Evolutionary conservation across 257 asterid genomes (phyloP).

Genomic region (Nicotiana obtusifolia): DNA sequence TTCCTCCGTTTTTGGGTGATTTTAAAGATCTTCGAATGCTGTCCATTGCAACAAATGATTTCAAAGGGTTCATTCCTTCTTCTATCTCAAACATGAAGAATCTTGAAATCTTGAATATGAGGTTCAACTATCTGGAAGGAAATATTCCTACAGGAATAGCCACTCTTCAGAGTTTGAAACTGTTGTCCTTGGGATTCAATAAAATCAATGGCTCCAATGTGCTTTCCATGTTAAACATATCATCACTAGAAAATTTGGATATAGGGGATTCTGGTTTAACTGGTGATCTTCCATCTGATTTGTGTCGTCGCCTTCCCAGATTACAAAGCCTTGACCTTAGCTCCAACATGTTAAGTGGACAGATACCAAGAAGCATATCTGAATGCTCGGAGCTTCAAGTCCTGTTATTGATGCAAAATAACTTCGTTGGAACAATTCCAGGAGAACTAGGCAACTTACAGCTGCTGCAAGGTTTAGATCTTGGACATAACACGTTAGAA

Average conservation of each 20-base stretch:
- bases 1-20: not conserved
- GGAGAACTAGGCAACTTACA: no score
- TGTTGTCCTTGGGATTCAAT: not conserved
- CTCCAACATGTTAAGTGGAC: slow-evolving; percentile 18
- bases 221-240: not conserved
- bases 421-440: not conserved
- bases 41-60: no score
- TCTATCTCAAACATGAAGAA: no score
- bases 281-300: slow-evolving; percentile 8
- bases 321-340: slow-evolving; percentile 12
- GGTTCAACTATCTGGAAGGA: no score
- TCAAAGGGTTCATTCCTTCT: no score
- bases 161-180: not conserved
- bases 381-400: slow-evolving; percentile 2
- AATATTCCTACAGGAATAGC: not conserved
- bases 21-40: no score
- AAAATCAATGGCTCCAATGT: slow-evolving; percentile 11
- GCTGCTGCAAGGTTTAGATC: no score
- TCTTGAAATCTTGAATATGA: no score
- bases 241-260: not conserved
- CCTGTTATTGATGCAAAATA: not conserved
- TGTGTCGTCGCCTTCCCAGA: slow-evolving; percentile 5
- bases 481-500: no score
- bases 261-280: not conserved
- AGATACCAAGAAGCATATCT: slow-evolving; percentile 17